Evolutionary conservation across 208 protist genomes (phyloP).

Genomic region (Acanthamoeba quina): DNA sequence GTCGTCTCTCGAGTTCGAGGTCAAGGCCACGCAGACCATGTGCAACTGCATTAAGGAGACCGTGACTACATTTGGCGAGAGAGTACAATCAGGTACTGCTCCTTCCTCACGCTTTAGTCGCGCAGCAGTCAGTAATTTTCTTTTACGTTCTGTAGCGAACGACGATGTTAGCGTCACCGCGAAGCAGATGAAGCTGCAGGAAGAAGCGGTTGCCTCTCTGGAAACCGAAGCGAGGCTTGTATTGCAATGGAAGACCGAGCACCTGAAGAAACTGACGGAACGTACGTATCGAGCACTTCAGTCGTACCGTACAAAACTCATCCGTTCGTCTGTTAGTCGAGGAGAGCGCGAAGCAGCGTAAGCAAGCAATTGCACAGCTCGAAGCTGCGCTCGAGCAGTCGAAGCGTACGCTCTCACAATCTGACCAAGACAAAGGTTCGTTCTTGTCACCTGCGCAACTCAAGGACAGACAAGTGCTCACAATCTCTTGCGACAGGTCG

Average conservation of each 20-base stretch:
- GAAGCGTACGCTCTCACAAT: neutral
- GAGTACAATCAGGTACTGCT: neutral
- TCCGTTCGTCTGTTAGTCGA: neutral
- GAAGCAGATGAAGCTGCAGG: conserved; percentile 15
- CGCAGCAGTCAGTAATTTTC: neutral
- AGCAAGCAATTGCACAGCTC: neutral
- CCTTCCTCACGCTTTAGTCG: neutral
- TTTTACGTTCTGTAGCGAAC: neutral
- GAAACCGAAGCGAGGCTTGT: neutral
- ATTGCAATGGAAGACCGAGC: conserved; percentile 4
- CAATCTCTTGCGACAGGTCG: neutral
- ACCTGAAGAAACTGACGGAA: neutral
- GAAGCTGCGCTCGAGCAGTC: conserved; percentile 1
- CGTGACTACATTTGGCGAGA: conserved; percentile 49
- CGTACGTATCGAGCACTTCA: neutral
- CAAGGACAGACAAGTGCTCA: neutral
- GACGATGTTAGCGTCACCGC: neutral
- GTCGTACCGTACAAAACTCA: neutral
- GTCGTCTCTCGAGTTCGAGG: conserved; percentile 61
- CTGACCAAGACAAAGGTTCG: conserved; percentile 21
- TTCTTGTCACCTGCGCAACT: neutral
- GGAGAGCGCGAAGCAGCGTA: neutral
- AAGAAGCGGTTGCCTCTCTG: neutral
- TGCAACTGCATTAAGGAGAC: conserved; percentile 60
- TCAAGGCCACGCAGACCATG: conserved; percentile 67